Base-by-base conservation (phyloP, 805 yeast genomes). In the Lipomyces chichibuensis region DNA sequence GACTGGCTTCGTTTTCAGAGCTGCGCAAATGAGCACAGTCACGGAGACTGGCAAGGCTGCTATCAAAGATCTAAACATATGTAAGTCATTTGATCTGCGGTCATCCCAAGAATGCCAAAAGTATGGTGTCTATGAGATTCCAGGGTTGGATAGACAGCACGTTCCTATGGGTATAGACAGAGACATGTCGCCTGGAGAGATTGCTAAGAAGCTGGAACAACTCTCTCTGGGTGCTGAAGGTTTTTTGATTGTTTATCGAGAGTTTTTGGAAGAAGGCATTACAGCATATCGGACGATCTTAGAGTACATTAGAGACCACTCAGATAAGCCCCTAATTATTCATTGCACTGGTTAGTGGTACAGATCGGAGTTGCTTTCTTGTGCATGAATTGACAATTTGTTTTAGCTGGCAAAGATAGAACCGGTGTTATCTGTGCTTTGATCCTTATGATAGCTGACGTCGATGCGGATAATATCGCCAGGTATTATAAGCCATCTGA, bases 381-480 rank as follows among this genome's bases (percentile, higher is more conserved):
- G 20, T 7, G 23, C 49, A 14, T 20, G 39, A 57, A 57, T 57
- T 57, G n/a, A 37, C 17, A 17, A 20, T 58, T 14, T 37, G 14
- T 3, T 37, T 20, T 37, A 60, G 67, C 94, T 0, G 97, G 97
- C 1, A 91, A 91, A 76, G 97, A 91, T 75, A 83, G 96, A 56
- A 91, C 97, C 0, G 97, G 96, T 0, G 81, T 90, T 14, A 75
- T 89, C 70, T 84, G 88, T 1, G 89, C 91, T 87, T 76, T 91
- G 67, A 79, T 91, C 4, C 80, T 91, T 57, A 78, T 86, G 23
- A 75, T 90, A 8, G 78, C 84, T 4, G 93, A 90, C 0, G 90
- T 91, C 2, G 91, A 88, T 67, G 80, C 82, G 13, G 84, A 85
- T 70, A 84, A 86, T 0, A 81, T 91, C 51, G 86, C 91, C 0